These are phyloP conservation scores for Xylona heveae DNA, from an alignment of 495 filamentous ascomycete genomes.

Conservation along the genomic window DNA sequence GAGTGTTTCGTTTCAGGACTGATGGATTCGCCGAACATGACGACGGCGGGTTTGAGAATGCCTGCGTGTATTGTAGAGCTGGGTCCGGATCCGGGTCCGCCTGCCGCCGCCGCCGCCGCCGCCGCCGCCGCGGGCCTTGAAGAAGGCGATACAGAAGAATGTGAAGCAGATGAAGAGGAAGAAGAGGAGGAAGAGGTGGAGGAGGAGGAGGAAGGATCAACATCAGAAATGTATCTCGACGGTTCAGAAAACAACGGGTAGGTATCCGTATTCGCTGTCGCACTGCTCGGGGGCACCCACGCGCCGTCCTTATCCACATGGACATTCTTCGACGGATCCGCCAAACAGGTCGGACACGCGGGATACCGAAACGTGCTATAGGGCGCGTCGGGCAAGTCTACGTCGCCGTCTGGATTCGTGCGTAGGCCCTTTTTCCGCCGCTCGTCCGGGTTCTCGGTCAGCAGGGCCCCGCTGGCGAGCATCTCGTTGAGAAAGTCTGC, in stretches of 20 bases:
- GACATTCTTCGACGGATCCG: constrained; percentile 40
- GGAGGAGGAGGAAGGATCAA: too few relatives aligned
- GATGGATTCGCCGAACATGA: constrained; percentile 93
- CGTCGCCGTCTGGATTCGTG: constrained; percentile 86
- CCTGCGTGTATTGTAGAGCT: too few relatives aligned
- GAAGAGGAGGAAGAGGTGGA: too few relatives aligned
- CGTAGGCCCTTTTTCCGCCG: constrained; percentile 45
- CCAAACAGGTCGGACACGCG: constrained; percentile 62
- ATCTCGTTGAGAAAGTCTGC: constrained; percentile 50
- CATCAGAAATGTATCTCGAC: too few relatives aligned
- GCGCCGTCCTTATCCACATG: constrained; percentile 66
- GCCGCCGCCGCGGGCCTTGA: too few relatives aligned
- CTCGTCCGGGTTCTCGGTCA: constrained; percentile 55
- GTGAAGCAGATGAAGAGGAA: too few relatives aligned
- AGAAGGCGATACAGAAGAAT: too few relatives aligned
- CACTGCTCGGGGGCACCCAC: constrained; percentile 43
- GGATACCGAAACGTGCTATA: constrained; percentile 87
- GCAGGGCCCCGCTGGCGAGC: constrained; percentile 47
- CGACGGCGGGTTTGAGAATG: constrained; percentile 74
- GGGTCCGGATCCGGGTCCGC: too few relatives aligned
- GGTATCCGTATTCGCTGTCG: too few relatives aligned
- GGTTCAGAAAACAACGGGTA: too few relatives aligned
- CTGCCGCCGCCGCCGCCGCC: too few relatives aligned
- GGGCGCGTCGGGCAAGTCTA: constrained; percentile 70
- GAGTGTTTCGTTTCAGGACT: constrained; percentile 36